phyloP scores from a whole-genome alignment of 371 early-diverging fungal genomes.

The Circinella minor region DNA sequence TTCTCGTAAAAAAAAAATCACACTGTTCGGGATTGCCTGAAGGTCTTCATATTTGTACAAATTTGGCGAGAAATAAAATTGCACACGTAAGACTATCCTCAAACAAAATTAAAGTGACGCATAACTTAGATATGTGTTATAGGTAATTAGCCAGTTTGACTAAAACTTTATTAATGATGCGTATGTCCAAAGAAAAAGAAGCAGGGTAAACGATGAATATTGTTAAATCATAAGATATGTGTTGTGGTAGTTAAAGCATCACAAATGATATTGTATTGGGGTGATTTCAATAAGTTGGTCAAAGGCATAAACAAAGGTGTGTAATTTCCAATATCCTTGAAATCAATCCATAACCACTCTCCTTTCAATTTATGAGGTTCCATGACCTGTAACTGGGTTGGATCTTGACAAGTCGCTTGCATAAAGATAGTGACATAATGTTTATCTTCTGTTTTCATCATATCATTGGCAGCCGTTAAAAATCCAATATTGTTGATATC shows the following conservation, averaged over 20 bases:
- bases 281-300: conserved; percentile 7
- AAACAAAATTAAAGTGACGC: too few relatives aligned
- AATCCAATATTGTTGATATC: conserved; percentile 35
- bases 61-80: too few relatives aligned
- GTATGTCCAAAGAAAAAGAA: too few relatives aligned
- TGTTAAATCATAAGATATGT: too few relatives aligned
- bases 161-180: too few relatives aligned
- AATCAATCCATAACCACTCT: conserved; percentile 60
- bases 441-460: conserved; percentile 53
- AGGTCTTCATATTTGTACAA: too few relatives aligned
- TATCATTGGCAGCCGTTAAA: conserved; percentile 61
- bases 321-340: conserved; percentile 41
- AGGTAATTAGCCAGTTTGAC: too few relatives aligned
- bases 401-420: conserved; percentile 26
- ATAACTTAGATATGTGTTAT: too few relatives aligned
- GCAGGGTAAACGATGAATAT: too few relatives aligned
- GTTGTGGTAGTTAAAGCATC: neutral
- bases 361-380: conserved; percentile 66
- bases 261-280: neutral
- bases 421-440: conserved; percentile 75
- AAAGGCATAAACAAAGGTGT: conserved; percentile 54
- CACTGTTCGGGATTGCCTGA: too few relatives aligned
- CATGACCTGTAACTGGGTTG: conserved; percentile 39
- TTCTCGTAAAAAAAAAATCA: too few relatives aligned
- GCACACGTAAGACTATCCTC: too few relatives aligned